Conservation (phyloP, 495 filamentous ascomycete species). For the Neurospora tetraspora region DNA sequence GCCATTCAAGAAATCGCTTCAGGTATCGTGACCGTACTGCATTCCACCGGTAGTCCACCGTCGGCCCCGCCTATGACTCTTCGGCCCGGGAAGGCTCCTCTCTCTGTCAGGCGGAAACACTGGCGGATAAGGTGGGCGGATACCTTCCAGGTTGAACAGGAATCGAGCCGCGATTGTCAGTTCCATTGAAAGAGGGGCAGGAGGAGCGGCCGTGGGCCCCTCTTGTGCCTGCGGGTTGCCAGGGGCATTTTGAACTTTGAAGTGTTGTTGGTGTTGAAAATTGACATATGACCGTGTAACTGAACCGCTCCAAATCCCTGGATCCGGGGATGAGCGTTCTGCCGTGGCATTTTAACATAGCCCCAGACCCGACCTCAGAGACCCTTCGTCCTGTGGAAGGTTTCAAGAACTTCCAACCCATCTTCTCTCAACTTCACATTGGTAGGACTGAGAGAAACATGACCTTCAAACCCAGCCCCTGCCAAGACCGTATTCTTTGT, state of each 20-base stretch:
- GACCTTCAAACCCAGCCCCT: neutral
- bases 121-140: neutral
- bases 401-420: neutral
- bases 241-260: neutral
- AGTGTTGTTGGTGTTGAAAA: neutral
- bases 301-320: neutral
- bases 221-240: neutral
- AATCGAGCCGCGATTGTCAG: neutral
- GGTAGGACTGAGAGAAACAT: neutral
- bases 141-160: neutral
- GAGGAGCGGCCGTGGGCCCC: neutral
- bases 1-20: neutral
- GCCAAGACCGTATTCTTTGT: neutral
- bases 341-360: neutral
- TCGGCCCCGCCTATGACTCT: neutral
- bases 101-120: neutral
- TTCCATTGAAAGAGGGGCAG: neutral
- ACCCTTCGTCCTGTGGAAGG: neutral
- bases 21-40: neutral
- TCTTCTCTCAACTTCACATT: neutral
- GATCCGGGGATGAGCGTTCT: neutral
- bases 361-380: neutral
- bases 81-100: neutral
- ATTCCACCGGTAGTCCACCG: neutral
- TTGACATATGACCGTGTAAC: neutral